Evolutionary conservation across 129 eudicot species (phyloP).

Genomic region (Ambrosia trifida): DNA sequence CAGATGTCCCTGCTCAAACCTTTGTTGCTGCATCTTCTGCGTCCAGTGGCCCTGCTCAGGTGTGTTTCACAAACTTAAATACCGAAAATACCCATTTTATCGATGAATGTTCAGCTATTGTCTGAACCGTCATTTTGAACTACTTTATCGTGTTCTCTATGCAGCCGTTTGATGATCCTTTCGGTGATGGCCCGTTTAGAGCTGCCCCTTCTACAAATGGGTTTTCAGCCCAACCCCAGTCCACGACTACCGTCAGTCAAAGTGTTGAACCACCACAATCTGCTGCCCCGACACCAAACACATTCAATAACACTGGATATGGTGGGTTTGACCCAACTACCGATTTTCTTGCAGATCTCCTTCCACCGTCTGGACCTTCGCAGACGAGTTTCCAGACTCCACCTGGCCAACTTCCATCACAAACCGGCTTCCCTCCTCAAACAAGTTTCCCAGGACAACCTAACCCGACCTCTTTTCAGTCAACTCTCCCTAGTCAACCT

Average conservation of each 20-base stretch:
- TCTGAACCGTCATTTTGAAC: not conserved
- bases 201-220: slow-evolving; percentile 60
- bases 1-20: slow-evolving; percentile 51
- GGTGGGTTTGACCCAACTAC: slow-evolving; percentile 42
- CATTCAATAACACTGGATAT: slow-evolving; percentile 39
- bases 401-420: slow-evolving; percentile 33
- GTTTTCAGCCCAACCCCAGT: slow-evolving; percentile 46
- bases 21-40: slow-evolving; percentile 48
- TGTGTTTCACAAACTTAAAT: slow-evolving; percentile 30
- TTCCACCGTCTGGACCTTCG: slow-evolving; percentile 70
- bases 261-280: slow-evolving; percentile 43
- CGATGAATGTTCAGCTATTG: slow-evolving; percentile 2
- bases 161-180: slow-evolving; percentile 94
- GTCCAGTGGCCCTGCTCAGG: slow-evolving; percentile 57
- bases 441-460: slow-evolving; percentile 32
- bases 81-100: slow-evolving; percentile 1
- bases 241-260: slow-evolving; percentile 46
- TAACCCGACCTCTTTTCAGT: slow-evolving; percentile 20
- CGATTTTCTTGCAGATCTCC: slow-evolving; percentile 87
- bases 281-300: slow-evolving; percentile 27
- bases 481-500: slow-evolving; percentile 39
- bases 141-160: slow-evolving; percentile 11
- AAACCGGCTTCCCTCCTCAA: slow-evolving; percentile 29
- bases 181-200: slow-evolving; percentile 93
- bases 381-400: slow-evolving; percentile 39